phyloP scores from a whole-genome alignment of 2,329 filamentous ascomycete genomes.

The Metarhizium rileyi region DNA sequence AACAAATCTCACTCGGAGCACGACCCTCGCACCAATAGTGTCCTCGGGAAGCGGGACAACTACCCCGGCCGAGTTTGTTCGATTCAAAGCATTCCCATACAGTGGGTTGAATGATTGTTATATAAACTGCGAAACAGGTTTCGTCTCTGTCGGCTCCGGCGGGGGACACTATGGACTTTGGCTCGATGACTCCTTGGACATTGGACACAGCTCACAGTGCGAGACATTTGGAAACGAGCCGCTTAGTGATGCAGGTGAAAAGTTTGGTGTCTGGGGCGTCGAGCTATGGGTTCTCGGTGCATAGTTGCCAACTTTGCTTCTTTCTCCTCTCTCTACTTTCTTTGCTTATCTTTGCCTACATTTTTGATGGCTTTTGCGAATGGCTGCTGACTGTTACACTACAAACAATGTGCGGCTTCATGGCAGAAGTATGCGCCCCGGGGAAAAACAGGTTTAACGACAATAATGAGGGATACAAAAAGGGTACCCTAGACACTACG shows the following conservation, averaged over 20 bases:
- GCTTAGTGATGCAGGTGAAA: conserved; percentile 82
- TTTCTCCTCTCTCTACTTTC: too few relatives aligned
- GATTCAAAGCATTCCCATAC: conserved; percentile 96
- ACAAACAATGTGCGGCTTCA: background rate
- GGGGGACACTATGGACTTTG: conserved; percentile 90
- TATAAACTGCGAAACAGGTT: conserved; percentile 82
- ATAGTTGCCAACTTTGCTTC: conserved; percentile 10
- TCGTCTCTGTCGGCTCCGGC: conserved; percentile 75
- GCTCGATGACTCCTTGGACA: conserved; percentile 78
- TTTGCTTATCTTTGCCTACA: background rate
- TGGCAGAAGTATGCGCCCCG: background rate
- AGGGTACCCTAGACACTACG: background rate
- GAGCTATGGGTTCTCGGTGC: conserved; percentile 86
- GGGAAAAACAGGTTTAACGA: background rate
- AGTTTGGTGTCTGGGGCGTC: conserved; percentile 83
- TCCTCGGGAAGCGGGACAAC: conserved; percentile 11
- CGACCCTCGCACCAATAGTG: conserved; percentile 20
- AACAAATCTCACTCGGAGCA: conserved; percentile 34
- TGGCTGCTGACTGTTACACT: background rate
- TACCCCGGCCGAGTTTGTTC: conserved; percentile 56
- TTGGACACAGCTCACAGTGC: conserved; percentile 73
- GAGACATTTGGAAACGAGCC: conserved; percentile 93
- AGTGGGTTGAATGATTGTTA: conserved; percentile 94
- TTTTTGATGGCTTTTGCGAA: background rate
- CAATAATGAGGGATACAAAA: background rate